Conservation (phyloP, 495 filamentous ascomycete genomes). For the Penicillium lagena region DNA sequence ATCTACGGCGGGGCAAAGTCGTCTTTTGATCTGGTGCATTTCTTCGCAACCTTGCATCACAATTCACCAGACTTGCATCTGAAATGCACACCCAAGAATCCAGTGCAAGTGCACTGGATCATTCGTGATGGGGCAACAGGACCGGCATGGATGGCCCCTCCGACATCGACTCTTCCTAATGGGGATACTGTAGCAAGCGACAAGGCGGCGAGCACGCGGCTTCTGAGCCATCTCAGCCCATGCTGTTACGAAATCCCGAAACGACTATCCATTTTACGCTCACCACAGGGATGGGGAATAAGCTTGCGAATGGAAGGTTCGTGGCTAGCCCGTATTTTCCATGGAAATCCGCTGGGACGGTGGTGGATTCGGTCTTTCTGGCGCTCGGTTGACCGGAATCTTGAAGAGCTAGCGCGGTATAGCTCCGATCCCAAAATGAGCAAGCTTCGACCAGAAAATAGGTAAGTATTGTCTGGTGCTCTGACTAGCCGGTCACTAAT, state of each 20-base stretch:
- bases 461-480: conserved; percentile 2
- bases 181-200: conserved; percentile 49
- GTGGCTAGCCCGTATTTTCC: conserved; percentile 40
- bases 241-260: conserved; percentile 38
- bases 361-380: conserved; percentile 17
- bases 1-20: conserved; percentile 66
- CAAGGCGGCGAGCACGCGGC: conserved; percentile 50
- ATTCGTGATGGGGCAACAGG: conserved; percentile 56
- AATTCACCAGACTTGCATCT: conserved; percentile 9
- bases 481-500: neutral
- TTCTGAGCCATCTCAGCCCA: conserved; percentile 47
- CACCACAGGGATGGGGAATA: conserved; percentile 34
- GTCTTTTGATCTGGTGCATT: conserved; percentile 63
- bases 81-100: conserved; percentile 23
- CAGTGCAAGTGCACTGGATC: conserved; percentile 58
- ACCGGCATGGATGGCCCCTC: conserved; percentile 19
- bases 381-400: conserved; percentile 11
- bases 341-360: conserved; percentile 21
- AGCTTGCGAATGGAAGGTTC: conserved; percentile 47
- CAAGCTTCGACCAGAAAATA: conserved; percentile 17
- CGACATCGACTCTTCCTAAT: conserved; percentile 28
- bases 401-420: conserved; percentile 14
- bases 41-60: conserved; percentile 43
- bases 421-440: conserved; percentile 16
- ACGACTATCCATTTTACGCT: conserved; percentile 17